Evolutionary conservation across 1,284 basidiomycete genomes (phyloP), one percentile per base, ranked within the genome.

Genomic region (Rhodotorula glutinis): DNA sequence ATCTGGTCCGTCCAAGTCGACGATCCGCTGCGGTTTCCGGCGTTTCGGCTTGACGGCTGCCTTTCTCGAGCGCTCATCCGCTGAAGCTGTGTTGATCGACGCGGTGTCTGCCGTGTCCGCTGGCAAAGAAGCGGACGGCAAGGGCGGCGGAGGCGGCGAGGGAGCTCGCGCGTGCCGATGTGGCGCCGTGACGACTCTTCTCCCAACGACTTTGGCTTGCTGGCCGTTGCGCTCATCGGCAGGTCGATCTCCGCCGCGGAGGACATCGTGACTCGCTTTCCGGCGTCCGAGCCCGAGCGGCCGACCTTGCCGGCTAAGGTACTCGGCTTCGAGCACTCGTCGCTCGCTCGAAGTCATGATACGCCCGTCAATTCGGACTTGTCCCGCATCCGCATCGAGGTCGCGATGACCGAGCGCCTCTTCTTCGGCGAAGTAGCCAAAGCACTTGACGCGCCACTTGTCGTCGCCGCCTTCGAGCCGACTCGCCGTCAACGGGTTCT

Each of bases 401-500:
- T 63, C 65, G 7, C 66, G 51, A 10, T 65, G 64, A 10, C 65
- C 62, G 30, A 60, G 51, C 33, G 43, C 41, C 1, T 68, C 67
- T 51, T 74, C 63, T n/a, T 62, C 41, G 9, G 43, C 44, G 58
- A 73, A 75, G 69, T 71, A 67, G 30, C 52, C 53, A 54, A 73
- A 65, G 68, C 63, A 67, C 60, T 62, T 66, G 27, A 60, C 49
- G 16, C 67, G 58, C 60, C 62, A 73, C 3, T 40, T 40, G 33
- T 66, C 72, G 57, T 68, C 76, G 21, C 74, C 69, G 7, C 67
- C 70, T 21, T 61, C 66, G 1, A 46, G 46, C 8, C 47, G 14
- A n/a, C 40, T 38, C 23, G 51, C 14, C 40, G 83, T 81, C 66
- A 93, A 85, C 0, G 88, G 89, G 75, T 96, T 96, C 3, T 86